These are phyloP conservation scores for Torulaspora pretoriensis DNA, from an alignment of 1,139 yeast species.

Conservation along the genomic window DNA sequence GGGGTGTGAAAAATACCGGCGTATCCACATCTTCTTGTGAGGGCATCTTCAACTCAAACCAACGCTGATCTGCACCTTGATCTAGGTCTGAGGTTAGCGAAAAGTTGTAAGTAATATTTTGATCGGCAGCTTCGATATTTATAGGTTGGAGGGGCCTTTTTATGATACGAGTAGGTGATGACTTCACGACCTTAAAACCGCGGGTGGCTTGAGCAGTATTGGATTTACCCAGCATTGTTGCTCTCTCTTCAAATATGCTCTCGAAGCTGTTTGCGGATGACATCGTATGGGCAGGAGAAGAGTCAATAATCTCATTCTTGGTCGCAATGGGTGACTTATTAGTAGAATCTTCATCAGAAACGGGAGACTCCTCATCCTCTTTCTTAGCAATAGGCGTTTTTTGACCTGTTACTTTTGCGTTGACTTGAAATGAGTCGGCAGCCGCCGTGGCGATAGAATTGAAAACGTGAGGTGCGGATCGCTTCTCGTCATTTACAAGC, in stretches of 20 bases:
- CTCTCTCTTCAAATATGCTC: neutral
- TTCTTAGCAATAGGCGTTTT: neutral
- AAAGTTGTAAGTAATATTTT: constrained; percentile 16
- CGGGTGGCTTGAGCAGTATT: constrained; percentile 3
- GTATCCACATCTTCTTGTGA: constrained; percentile 22
- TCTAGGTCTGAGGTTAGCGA: constrained; percentile 22
- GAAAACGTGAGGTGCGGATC: constrained; percentile 10
- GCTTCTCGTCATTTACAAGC: constrained; percentile 5
- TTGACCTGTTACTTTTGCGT: neutral
- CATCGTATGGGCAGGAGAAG: neutral
- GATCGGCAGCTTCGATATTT: constrained; percentile 6
- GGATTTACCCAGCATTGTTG: neutral
- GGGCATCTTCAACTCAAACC: constrained; percentile 20
- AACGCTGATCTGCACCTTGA: constrained; percentile 16
- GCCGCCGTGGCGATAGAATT: constrained; percentile 9
- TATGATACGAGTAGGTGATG: constrained; percentile 14
- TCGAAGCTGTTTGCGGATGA: neutral
- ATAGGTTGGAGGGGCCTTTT: constrained; percentile 4
- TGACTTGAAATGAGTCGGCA: neutral
- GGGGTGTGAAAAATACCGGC: constrained; percentile 12
- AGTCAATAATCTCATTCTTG: neutral
- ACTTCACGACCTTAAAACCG: constrained; percentile 11
- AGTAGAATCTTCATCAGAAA: neutral
- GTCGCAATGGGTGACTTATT: neutral
- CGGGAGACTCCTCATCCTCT: too few species aligned